Base-by-base conservation (phyloP, 1,284 basidiomycete species). In the Puccinia novopanici region DNA sequence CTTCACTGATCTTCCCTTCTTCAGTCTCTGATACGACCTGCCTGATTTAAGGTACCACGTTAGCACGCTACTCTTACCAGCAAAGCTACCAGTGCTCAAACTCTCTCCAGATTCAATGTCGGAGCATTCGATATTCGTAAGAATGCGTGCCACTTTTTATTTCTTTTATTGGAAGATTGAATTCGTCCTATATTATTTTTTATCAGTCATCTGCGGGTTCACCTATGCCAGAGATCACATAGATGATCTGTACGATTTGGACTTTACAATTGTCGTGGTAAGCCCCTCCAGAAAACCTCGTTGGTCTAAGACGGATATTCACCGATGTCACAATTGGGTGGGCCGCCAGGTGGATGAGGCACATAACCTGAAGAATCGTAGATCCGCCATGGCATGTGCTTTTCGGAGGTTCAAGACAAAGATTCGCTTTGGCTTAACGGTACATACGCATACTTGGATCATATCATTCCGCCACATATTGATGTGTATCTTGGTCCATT, bases 81-180 rank as follows among this genome's bases (percentile, higher is more conserved):
- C 24, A 59, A 45, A 27, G 57, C 22, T 19, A 15, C 40, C 30
- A 24, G 30, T 27, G n/a, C 67, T 79, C 34, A 79, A 30, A 79
- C 55, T 34, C 34, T 79, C 55, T 22, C 34, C 22, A 52, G 76
- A n/a, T 79, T 79, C 45, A 79, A 79, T 70, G 54, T 22, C 15
- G 76, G 76, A 30, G 76, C 76, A 57, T 79, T 57, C 30, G 76
- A 79, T 37, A 79, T 79, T 63, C 57, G 76, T 79, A 22, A 72
- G 67, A 42, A 59, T 61, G 13, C 3, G 68, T 13, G 55, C 27
- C 12, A 12, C 2, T 67, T 15, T 37, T 40, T 37, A 40, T 40
- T 30, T 42, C n/a, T 50, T 68, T 54, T 24, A 50, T 37, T 27
- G 24, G 24, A 40, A 34, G 34, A 5, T 27, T 55, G 68, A 72